These are phyloP conservation scores for Thelephora aurantiotincta DNA, from an alignment of 768 basidiomycete genomes.

Conservation along the genomic window DNA sequence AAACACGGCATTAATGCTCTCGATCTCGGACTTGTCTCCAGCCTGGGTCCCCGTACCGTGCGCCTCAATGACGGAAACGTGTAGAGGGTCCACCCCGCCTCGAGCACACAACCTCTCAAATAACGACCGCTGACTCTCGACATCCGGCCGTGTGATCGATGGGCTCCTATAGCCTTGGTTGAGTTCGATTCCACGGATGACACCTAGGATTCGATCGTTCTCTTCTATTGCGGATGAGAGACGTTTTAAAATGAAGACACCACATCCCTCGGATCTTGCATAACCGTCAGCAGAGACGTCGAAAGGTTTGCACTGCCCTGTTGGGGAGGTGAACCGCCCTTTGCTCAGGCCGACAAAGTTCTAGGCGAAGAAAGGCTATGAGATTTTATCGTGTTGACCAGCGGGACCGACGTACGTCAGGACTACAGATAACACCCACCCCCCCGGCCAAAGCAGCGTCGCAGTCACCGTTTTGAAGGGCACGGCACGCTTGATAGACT, in stretches of 20 bases:
- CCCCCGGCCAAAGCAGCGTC: constrained; percentile 58
- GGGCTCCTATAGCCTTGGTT: constrained; percentile 55
- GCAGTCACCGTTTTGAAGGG: constrained; percentile 50
- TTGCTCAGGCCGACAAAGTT: constrained; percentile 57
- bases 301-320: constrained; percentile 57
- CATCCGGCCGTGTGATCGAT: constrained; percentile 66
- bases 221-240: constrained; percentile 50
- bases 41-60: constrained; percentile 62
- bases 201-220: constrained; percentile 51
- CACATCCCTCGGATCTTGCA: constrained; percentile 57
- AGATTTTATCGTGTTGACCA: not conserved
- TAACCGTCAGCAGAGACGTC: constrained; percentile 66
- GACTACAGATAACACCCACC: constrained; percentile 55
- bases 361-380: constrained; percentile 21
- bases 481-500: constrained; percentile 54
- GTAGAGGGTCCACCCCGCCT: constrained; percentile 27
- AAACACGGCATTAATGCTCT: constrained; percentile 45
- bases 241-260: constrained; percentile 58
- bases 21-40: constrained; percentile 54
- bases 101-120: constrained; percentile 31
- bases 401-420: constrained; percentile 35
- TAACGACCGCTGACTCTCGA: constrained; percentile 43
- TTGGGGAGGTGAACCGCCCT: constrained; percentile 52
- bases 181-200: constrained; percentile 56
- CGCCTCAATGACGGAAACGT: constrained; percentile 53